phyloP scores from a whole-genome alignment of 83 land plant genomes.

The Larix sibirica region DNA sequence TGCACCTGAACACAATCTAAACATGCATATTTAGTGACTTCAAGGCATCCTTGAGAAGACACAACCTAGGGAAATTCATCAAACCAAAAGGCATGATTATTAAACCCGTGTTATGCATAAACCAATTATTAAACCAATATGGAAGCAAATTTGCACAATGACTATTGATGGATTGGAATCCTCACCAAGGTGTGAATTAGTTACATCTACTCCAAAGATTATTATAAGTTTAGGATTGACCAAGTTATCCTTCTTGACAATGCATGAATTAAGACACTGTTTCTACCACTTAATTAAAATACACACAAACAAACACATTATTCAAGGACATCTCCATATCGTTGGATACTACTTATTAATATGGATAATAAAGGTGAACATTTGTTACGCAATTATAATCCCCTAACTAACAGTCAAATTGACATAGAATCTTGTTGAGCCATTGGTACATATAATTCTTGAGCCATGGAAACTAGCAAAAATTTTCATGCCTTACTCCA shows the following conservation, averaged over 20 bases:
- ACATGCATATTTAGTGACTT: conserved; percentile 95
- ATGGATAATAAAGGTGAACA: too few species aligned
- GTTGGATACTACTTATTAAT: too few species aligned
- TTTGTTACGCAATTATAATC: too few species aligned
- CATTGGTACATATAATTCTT: too few species aligned
- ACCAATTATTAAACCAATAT: too few species aligned
- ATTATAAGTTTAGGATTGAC: conserved; percentile 90
- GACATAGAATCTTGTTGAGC: too few species aligned
- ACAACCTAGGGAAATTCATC: conserved; percentile 61
- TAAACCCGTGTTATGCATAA: not conserved
- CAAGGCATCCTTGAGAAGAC: conserved; percentile 94
- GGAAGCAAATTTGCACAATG: conserved; percentile 32
- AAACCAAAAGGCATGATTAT: not conserved
- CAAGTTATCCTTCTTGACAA: conserved; percentile 72
- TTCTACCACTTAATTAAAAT: conserved; percentile 76
- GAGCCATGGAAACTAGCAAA: too few species aligned
- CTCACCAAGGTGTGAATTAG: conserved; percentile 97
- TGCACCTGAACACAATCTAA: conserved; percentile 88
- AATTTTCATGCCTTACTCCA: too few species aligned
- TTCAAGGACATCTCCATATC: not conserved
- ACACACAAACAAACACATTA: not conserved
- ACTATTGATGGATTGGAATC: conserved; percentile 96
- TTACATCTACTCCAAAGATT: conserved; percentile 98
- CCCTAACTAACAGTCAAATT: too few species aligned
- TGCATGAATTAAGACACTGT: conserved; percentile 90